phyloP scores from a whole-genome alignment of 2,329 filamentous ascomycete genomes.

The Nothophaeocryptopus gaeumannii region DNA sequence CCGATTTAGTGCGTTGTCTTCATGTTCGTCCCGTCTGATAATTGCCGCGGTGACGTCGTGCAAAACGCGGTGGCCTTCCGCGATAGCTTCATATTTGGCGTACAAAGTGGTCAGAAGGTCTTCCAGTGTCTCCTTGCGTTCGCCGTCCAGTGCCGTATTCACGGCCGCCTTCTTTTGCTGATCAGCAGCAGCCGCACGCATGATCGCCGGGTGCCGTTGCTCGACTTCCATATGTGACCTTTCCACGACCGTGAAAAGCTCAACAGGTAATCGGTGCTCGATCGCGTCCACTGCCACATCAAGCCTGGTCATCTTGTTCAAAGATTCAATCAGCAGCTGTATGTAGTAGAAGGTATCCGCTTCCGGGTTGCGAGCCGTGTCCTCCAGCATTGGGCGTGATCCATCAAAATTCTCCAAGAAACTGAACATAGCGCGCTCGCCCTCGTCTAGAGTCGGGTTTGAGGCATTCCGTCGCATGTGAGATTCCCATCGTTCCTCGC shows the following conservation, averaged over 20 bases:
- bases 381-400: constrained; percentile 66
- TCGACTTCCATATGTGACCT: constrained; percentile 94
- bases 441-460: constrained; percentile 36
- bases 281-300: constrained; percentile 85
- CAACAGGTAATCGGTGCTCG: constrained; percentile 88
- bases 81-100: constrained; percentile 95
- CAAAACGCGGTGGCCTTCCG: constrained; percentile 88
- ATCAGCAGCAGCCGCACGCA: constrained; percentile 55
- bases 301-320: constrained; percentile 84
- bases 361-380: constrained; percentile 89
- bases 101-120: constrained; percentile 91
- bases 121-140: constrained; percentile 72
- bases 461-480: constrained; percentile 58
- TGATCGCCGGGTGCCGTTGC: constrained; percentile 80
- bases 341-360: constrained; percentile 95
- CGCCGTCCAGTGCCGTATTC: constrained; percentile 32
- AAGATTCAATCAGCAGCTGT: constrained; percentile 76
- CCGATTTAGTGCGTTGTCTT: constrained; percentile 66
- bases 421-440: constrained; percentile 55
- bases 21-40: constrained; percentile 69
- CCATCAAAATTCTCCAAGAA: constrained; percentile 59
- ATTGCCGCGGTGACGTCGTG: constrained; percentile 90
- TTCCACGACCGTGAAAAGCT: constrained; percentile 89
- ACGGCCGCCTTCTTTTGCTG: constrained; percentile 38
- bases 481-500: constrained; percentile 89